Percentiles rank a stretch among this genome's conserved stretches.
Conservation (phyloP, 352 stramenopile genomes). For the Phytophthora pisi region DNA sequence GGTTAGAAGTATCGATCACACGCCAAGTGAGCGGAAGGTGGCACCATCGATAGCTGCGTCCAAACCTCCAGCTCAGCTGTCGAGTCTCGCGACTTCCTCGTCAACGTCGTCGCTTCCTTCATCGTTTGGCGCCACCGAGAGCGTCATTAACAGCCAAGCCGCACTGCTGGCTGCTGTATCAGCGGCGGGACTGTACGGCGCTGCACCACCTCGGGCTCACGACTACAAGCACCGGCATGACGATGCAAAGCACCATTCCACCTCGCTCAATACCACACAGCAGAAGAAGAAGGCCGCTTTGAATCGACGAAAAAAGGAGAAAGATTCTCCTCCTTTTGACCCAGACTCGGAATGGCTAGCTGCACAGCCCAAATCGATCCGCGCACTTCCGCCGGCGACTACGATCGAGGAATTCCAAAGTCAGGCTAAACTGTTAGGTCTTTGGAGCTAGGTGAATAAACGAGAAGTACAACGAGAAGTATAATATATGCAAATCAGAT, state of each 20-base stretch:
- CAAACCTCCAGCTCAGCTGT: constrained; percentile 16
- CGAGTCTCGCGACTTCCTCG: constrained; percentile 13
- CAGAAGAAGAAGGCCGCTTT: constrained; percentile 22
- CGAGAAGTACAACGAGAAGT: no score
- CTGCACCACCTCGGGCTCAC: constrained; percentile 9
- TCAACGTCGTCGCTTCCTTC: constrained; percentile 15
- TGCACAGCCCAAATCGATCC: constrained; percentile 13
- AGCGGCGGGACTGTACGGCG: constrained; percentile 42
- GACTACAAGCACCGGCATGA: constrained; percentile 6
- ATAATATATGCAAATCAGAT: neutral
- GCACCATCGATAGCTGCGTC: neutral
- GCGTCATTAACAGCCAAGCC: constrained; percentile 14
- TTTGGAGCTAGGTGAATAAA: constrained; percentile 45
- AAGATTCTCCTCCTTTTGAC: neutral
- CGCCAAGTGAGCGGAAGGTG: constrained; percentile 6
- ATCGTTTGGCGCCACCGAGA: constrained; percentile 1
- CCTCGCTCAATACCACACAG: constrained; percentile 7
- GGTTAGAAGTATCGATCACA: neutral
- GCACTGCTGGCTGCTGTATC: constrained; percentile 39
- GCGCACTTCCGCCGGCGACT: constrained; percentile 3
- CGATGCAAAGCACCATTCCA: constrained; percentile 7
- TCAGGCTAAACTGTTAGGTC: constrained; percentile 46
- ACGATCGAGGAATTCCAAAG: constrained; percentile 45
- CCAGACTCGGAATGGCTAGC: neutral
- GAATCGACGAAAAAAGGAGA: constrained; percentile 16